Percentiles rank a stretch among this genome's conserved stretches.
Evolutionary conservation across 1,139 yeast species (phyloP).

Genomic region (Kurtzmaniella quercitrusa): DNA sequence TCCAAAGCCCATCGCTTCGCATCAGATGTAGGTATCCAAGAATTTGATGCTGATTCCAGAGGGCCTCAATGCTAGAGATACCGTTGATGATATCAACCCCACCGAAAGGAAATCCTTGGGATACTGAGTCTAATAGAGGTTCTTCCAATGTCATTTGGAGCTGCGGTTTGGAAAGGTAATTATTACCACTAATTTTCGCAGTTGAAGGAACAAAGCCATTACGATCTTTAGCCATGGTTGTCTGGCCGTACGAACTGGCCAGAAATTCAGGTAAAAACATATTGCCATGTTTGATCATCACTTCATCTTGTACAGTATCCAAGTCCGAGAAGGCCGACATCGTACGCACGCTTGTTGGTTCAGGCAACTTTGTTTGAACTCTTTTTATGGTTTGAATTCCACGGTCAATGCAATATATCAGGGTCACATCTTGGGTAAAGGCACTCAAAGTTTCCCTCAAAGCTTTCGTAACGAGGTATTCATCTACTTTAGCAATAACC

Average conservation of each 20-base stretch:
- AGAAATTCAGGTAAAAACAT: conserved; percentile 32
- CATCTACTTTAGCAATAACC: neutral
- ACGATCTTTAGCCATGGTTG: conserved; percentile 33
- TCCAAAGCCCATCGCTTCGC: conserved; percentile 9
- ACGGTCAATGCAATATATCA: conserved; percentile 1
- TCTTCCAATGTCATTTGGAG: conserved; percentile 10
- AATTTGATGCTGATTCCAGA: conserved; percentile 40
- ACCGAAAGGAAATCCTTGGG: conserved; percentile 28
- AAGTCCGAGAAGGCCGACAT: neutral
- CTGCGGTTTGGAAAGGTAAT: conserved; percentile 20
- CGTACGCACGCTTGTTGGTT: conserved; percentile 2
- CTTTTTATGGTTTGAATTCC: neutral
- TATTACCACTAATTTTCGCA: conserved; percentile 31
- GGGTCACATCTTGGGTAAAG: neutral
- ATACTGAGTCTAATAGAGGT: conserved; percentile 10
- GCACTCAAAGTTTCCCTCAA: neutral
- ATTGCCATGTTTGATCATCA: conserved; percentile 35
- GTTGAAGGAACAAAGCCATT: conserved; percentile 32
- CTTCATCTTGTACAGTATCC: conserved; percentile 18
- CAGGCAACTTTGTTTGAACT: neutral
- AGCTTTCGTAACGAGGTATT: too few species aligned
- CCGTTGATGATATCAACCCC: conserved; percentile 22
- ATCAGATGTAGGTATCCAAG: conserved; percentile 21
- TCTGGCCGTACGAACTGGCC: conserved; percentile 32
- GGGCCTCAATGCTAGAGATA: conserved; percentile 20